A percentile compares a stretch with the other conserved stretches of the same genome.
Evolutionary conservation across 73 alveolate species (phyloP).

Genomic region (Halteria grandinella): DNA sequence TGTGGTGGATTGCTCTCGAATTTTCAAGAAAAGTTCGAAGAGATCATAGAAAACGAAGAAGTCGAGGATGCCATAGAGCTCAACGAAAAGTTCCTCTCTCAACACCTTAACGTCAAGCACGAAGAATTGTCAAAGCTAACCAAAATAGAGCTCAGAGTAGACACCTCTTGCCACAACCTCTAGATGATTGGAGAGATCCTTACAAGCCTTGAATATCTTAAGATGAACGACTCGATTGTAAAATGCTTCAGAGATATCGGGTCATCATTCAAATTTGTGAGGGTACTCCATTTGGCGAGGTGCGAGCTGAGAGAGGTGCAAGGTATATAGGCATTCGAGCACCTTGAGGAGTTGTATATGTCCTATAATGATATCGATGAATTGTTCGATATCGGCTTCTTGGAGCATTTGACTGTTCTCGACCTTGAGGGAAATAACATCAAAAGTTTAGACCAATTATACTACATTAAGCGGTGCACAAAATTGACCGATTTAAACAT

Average conservation of each 20-base stretch:
- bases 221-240: constrained; percentile 54
- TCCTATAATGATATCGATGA: constrained; percentile 57
- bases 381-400: constrained; percentile 55
- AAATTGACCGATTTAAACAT: constrained; percentile 21
- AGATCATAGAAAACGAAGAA: constrained; percentile 46
- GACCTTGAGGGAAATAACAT: constrained; percentile 64
- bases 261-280: constrained; percentile 42
- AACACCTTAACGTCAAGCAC: constrained; percentile 24
- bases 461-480: constrained; percentile 18
- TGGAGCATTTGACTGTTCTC: constrained; percentile 43
- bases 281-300: constrained; percentile 42
- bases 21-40: constrained; percentile 32
- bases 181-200: constrained; percentile 56
- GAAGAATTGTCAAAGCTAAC: constrained; percentile 42
- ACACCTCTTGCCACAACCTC: constrained; percentile 40
- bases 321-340: constrained; percentile 62
- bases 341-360: constrained; percentile 54
- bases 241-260: constrained; percentile 62
- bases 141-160: constrained; percentile 61
- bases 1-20: neutral
- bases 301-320: constrained; percentile 57
- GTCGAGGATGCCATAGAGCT: constrained; percentile 39
- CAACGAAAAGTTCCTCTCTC: constrained; percentile 48
- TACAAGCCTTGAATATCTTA: constrained; percentile 27
- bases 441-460: constrained; percentile 18